Base-by-base conservation (phyloP, 768 basidiomycete species). In the Pleurotus platypus region DNA sequence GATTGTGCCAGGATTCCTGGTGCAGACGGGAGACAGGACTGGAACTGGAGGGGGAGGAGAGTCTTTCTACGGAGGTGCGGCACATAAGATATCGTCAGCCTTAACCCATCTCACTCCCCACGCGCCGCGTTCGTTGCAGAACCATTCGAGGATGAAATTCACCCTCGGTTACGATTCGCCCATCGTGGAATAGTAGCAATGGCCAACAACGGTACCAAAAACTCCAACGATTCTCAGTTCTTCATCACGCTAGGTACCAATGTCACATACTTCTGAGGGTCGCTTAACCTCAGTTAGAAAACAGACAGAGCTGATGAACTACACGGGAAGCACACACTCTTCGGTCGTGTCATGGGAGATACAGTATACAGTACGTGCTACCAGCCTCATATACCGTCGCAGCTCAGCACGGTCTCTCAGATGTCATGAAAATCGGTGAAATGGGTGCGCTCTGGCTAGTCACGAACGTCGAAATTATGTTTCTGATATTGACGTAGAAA, bases 191-290 rank as follows among this genome's bases (percentile, higher is more conserved):
- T 98, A 2, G 86, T 99, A 1, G 97, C 80, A 1, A 95, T 97
- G 92, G 97, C 97, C 3, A 97, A 97, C 64, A 86, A 81, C 57
- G 93, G 94, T 8, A 78, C 79, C 26, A 92, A 90, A 70, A 82
- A 95, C 66, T 85, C 91, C 3, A 99, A 99, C 62, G 89, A 92
- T 55, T 96, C 93, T 0, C 96, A 98, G 69, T 98, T 94, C 72
- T 89, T 98, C 67, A 87, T 98, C 49, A 98, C 97, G 0, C 84
- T 98, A 0, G 90, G 94, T 92, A 61, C 49, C 69, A 7, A 24
- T 12, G 6, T 55, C 8, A 18, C 9, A 20, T 38, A 18, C 43
- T 20, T 43, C 38, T 20, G 13, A 47, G 50, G 53, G 59, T 40
- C 16, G 8, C 22, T 3, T 56, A 26, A 35, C 38, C 55, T 55